Conservation (phyloP, 2,329 filamentous ascomycete species). For the Myriosclerotinia duriaeana region DNA sequence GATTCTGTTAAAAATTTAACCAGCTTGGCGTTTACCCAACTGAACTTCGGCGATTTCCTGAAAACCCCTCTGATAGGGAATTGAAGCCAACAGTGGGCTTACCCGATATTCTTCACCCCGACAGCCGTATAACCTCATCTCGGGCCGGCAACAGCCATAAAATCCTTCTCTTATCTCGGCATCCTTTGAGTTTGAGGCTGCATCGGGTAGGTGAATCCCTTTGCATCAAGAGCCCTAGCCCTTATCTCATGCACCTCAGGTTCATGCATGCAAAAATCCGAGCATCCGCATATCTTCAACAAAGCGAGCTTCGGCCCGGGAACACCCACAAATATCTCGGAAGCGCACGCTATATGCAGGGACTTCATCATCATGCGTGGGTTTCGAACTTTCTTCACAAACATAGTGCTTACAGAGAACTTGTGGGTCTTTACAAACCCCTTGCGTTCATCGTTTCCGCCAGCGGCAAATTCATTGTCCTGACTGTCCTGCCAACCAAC, state of each 20-base stretch:
- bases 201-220: background rate
- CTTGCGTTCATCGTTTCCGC: background rate
- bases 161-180: background rate
- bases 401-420: background rate
- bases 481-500: background rate
- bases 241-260: background rate
- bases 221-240: slow-evolving; percentile 1
- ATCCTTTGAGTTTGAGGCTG: background rate
- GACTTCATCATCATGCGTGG: background rate
- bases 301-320: background rate
- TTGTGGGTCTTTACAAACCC: background rate
- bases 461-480: slow-evolving; percentile 5
- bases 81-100: background rate
- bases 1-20: background rate
- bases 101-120: background rate
- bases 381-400: background rate
- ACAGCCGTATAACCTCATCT: slow-evolving; percentile 5
- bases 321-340: slow-evolving; percentile 5
- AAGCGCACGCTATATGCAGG: slow-evolving; percentile 6
- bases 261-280: slow-evolving; percentile 6
- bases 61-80: background rate
- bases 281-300: background rate
- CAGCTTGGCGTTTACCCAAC: background rate
- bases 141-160: background rate
- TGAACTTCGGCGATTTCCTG: background rate